phyloP scores from a whole-genome alignment of 2,329 filamentous ascomycete genomes.

The Amauroascus niger region DNA sequence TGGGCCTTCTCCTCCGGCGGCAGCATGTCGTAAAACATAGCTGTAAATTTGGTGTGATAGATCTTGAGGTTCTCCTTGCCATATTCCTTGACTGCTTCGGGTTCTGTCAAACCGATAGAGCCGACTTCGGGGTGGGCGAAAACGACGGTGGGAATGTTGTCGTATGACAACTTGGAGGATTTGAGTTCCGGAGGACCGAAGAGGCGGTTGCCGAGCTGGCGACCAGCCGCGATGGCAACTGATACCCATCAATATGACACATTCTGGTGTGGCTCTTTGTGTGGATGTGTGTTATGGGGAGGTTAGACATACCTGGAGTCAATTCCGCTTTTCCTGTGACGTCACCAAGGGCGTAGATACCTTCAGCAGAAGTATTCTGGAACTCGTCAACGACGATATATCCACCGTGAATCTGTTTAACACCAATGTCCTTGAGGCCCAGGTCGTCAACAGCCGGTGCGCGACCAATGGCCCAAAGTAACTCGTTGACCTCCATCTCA shows the following conservation, averaged over 20 bases:
- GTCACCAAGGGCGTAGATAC: slow-evolving; percentile 44
- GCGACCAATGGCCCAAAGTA: slow-evolving; percentile 44
- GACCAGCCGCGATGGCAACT: slow-evolving; percentile 45
- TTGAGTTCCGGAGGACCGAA: slow-evolving; percentile 41
- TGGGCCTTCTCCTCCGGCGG: slow-evolving; percentile 41
- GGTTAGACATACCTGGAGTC: slow-evolving; percentile 36
- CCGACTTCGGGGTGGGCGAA: slow-evolving; percentile 45
- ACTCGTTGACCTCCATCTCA: slow-evolving; percentile 40
- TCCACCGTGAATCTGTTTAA: slow-evolving; percentile 34
- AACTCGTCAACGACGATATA: slow-evolving; percentile 42
- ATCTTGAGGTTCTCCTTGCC: slow-evolving; percentile 44
- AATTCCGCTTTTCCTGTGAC: slow-evolving; percentile 44
- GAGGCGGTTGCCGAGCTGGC: slow-evolving; percentile 42
- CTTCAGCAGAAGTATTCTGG: slow-evolving; percentile 41
- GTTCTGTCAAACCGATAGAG: slow-evolving; percentile 42
- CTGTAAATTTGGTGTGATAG: slow-evolving; percentile 42
- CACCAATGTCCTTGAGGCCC: slow-evolving; percentile 33
- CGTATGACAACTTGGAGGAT: slow-evolving; percentile 39
- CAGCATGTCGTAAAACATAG: slow-evolving; percentile 42
- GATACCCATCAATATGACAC: not conserved
- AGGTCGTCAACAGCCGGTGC: slow-evolving; percentile 38
- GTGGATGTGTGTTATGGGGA: not conserved
- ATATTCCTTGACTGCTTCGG: slow-evolving; percentile 39
- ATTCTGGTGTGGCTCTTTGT: not conserved
- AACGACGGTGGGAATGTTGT: slow-evolving; percentile 45